These are phyloP conservation scores for Dactylellina leptospora DNA, from an alignment of 2,329 filamentous ascomycete species.

Conservation along the genomic window DNA sequence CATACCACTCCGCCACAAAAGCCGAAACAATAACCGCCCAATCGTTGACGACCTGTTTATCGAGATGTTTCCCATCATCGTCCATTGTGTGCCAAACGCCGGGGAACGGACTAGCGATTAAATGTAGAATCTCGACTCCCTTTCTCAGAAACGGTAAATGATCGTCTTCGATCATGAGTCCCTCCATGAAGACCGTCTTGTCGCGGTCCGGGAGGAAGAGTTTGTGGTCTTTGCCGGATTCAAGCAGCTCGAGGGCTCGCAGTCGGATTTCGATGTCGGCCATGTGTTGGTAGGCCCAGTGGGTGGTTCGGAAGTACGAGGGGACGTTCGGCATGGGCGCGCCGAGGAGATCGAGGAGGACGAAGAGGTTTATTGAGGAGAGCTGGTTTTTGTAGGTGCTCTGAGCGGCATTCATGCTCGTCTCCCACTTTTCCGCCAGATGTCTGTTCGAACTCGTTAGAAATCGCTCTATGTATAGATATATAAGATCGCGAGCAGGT, in stretches of 20 bases:
- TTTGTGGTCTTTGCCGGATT: slow-evolving; percentile 65
- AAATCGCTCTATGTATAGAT: too few relatives aligned
- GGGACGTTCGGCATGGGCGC: slow-evolving; percentile 74
- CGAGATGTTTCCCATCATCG: slow-evolving; percentile 85
- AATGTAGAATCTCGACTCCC: slow-evolving; percentile 86
- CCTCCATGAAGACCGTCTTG: slow-evolving; percentile 63
- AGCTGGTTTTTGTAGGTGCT: slow-evolving; percentile 80
- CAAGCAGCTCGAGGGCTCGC: slow-evolving; percentile 72
- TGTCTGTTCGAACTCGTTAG: slow-evolving; percentile 63
- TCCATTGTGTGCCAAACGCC: slow-evolving; percentile 83
- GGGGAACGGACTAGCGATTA: slow-evolving; percentile 87
- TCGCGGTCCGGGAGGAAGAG: slow-evolving; percentile 71
- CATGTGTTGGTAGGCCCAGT: slow-evolving; percentile 89
- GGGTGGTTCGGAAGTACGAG: slow-evolving; percentile 87
- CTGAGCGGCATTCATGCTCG: slow-evolving; percentile 71
- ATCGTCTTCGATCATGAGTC: slow-evolving; percentile 77
- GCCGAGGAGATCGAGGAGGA: slow-evolving; percentile 90
- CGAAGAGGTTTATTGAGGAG: slow-evolving; percentile 82
- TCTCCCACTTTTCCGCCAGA: slow-evolving; percentile 83
- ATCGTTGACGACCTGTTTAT: slow-evolving; percentile 80
- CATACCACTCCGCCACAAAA: slow-evolving; percentile 92
- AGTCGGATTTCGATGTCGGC: slow-evolving; percentile 77
- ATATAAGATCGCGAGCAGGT: too few relatives aligned
- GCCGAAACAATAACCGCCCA: slow-evolving; percentile 86
- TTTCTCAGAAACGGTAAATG: slow-evolving; percentile 88